These are phyloP conservation scores for Apiospora saccharicola DNA, from an alignment of 2,329 filamentous ascomycete species.

Conservation along the genomic window DNA sequence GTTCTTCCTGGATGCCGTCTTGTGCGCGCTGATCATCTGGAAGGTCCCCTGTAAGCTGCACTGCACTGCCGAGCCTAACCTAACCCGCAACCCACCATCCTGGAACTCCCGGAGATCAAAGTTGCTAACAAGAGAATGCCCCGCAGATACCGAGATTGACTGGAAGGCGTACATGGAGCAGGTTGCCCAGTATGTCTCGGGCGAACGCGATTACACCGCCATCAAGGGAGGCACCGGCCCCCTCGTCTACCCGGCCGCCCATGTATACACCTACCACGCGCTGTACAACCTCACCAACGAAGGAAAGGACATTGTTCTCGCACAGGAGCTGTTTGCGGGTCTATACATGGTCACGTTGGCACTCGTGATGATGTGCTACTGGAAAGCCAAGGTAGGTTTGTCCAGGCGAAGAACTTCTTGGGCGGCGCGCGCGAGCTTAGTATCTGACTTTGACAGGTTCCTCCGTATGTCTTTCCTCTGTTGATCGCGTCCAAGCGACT, in stretches of 20 bases:
- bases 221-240: slow-evolving; percentile 91
- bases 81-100: too few species aligned
- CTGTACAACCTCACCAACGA: slow-evolving; percentile 81
- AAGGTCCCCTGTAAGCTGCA: slow-evolving; percentile 79
- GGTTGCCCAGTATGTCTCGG: slow-evolving; percentile 77
- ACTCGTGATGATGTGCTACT: slow-evolving; percentile 84
- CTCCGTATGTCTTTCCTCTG: slow-evolving; percentile 86
- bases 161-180: slow-evolving; percentile 98
- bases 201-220: slow-evolving; percentile 86
- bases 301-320: slow-evolving; percentile 77
- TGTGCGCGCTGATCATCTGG: slow-evolving; percentile 79
- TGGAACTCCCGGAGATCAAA: not conserved
- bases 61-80: not conserved
- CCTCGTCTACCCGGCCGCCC: slow-evolving; percentile 91
- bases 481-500: slow-evolving; percentile 89
- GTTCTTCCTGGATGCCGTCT: slow-evolving; percentile 71
- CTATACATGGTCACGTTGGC: slow-evolving; percentile 80
- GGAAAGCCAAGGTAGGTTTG: slow-evolving; percentile 67
- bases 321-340: slow-evolving; percentile 83
- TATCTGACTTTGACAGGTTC: slow-evolving; percentile 60
- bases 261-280: slow-evolving; percentile 88
- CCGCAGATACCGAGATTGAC: slow-evolving; percentile 89
- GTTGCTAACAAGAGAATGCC: slow-evolving; percentile 24
- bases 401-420: slow-evolving; percentile 26
- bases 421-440: not conserved